A percentile compares a stretch with the other conserved stretches of the same genome.
phyloP scores from a whole-genome alignment of 129 eudicot genomes.

The Sambucus nigra region DNA sequence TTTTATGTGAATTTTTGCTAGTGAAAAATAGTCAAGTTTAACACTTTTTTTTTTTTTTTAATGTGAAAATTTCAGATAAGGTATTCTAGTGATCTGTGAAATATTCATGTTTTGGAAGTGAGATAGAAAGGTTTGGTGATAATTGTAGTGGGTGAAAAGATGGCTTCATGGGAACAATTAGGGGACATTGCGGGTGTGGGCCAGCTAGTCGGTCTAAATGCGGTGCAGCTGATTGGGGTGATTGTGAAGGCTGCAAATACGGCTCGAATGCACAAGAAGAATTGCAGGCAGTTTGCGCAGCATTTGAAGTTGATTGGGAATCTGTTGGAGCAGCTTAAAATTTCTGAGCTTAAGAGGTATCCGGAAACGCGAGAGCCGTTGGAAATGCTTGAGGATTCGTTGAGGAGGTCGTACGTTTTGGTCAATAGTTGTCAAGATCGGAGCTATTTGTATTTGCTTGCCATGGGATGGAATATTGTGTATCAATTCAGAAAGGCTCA shows the following conservation, averaged over 20 bases:
- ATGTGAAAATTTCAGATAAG: too few relatives aligned
- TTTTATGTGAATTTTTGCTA: too few relatives aligned
- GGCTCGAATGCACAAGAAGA: slow-evolving; percentile 90
- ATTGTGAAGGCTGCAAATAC: slow-evolving; percentile 80
- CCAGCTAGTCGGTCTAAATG: slow-evolving; percentile 74
- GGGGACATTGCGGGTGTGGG: slow-evolving; percentile 82
- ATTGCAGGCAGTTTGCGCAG: slow-evolving; percentile 82
- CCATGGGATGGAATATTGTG: slow-evolving; percentile 99
- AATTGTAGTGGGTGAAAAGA: too few relatives aligned
- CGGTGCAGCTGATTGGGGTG: slow-evolving; percentile 66
- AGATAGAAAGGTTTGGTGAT: too few relatives aligned
- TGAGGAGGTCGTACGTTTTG: slow-evolving; percentile 87
- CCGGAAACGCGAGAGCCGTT: slow-evolving; percentile 93
- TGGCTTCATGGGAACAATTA: slow-evolving; percentile 65
- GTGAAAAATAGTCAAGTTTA: too few relatives aligned
- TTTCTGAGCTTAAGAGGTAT: slow-evolving; percentile 70
- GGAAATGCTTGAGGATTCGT: slow-evolving; percentile 89
- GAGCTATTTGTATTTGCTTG: slow-evolving; percentile 79
- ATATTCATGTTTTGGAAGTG: too few relatives aligned
- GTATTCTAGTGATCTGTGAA: too few relatives aligned
- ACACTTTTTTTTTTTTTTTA: too few relatives aligned
- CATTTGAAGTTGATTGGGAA: slow-evolving; percentile 88
- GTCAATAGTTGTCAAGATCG: slow-evolving; percentile 91
- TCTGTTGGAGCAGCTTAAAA: slow-evolving; percentile 64
- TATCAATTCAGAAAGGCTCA: slow-evolving; percentile 91